A percentile compares a stretch with the other conserved stretches of the same genome.
Evolutionary conservation across 1,139 yeast species (phyloP).

Genomic region (Taphrina betulina): DNA sequence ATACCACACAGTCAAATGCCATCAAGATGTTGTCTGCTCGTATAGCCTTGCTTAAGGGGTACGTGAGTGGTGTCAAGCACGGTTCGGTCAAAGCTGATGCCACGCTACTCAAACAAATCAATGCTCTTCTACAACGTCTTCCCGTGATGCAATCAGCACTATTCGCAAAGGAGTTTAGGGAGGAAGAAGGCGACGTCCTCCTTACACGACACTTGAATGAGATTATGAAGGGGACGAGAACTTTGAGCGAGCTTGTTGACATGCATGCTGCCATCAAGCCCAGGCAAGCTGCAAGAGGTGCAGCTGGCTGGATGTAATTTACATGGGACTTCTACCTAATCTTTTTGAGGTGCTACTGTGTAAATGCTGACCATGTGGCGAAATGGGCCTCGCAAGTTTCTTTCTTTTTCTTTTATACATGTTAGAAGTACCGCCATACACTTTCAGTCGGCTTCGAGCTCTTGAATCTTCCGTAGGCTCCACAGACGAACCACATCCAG

Average conservation of each 20-base stretch:
- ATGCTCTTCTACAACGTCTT: constrained; percentile 16
- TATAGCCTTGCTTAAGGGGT: constrained; percentile 4
- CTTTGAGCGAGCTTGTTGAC: constrained; percentile 7
- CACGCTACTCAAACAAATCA: neutral
- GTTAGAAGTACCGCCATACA: constrained; percentile 26
- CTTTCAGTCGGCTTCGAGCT: constrained; percentile 15
- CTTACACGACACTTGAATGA: constrained; percentile 2
- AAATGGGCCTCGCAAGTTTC: too few species aligned
- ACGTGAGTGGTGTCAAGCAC: constrained; percentile 10
- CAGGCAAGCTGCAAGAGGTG: too few species aligned
- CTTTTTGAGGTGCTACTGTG: too few species aligned
- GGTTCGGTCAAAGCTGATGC: neutral
- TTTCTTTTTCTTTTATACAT: too few species aligned
- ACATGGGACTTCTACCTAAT: too few species aligned
- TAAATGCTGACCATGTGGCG: too few species aligned
- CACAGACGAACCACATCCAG: constrained; percentile 32
- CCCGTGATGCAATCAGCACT: constrained; percentile 20
- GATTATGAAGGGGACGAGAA: constrained; percentile 9
- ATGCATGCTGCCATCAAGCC: neutral
- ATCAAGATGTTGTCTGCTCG: constrained; percentile 6
- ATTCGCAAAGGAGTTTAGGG: neutral
- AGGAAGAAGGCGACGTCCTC: constrained; percentile 8
- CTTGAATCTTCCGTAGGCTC: constrained; percentile 26
- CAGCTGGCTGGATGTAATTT: too few species aligned
- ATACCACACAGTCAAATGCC: constrained; percentile 17